Conservation (phyloP, 2,329 filamentous ascomycete genomes). For the Pseudocercospora ulei region DNA sequence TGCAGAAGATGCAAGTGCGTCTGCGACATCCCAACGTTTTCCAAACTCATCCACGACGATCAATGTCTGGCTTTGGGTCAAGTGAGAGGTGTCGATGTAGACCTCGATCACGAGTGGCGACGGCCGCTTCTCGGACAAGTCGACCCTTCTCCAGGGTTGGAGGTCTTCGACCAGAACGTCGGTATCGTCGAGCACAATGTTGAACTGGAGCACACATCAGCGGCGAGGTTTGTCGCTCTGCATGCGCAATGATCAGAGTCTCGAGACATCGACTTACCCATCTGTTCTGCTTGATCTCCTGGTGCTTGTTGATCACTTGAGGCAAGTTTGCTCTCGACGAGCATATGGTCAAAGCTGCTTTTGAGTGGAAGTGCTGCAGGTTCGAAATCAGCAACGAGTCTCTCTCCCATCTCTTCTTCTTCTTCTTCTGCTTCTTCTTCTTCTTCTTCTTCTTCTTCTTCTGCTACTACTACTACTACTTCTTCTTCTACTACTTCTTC, state of each 20-base stretch:
- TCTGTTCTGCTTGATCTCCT: slow-evolving; percentile 65
- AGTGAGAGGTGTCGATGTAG: slow-evolving; percentile 54
- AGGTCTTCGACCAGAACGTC: slow-evolving; percentile 77
- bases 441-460: no score
- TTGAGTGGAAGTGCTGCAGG: slow-evolving; percentile 75
- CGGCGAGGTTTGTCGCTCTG: background rate
- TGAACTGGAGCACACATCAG: slow-evolving; percentile 56
- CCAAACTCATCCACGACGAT: slow-evolving; percentile 81
- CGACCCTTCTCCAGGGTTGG: slow-evolving; percentile 68
- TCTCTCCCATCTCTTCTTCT: background rate
- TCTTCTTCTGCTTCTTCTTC: background rate
- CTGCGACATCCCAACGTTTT: slow-evolving; percentile 84
- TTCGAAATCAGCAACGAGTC: slow-evolving; percentile 13
- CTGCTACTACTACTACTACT: no score
- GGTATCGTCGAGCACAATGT: slow-evolving; percentile 86
- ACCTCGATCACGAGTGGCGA: slow-evolving; percentile 82
- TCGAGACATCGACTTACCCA: slow-evolving; percentile 55
- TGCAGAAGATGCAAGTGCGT: slow-evolving; percentile 61
- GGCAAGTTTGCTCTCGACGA: slow-evolving; percentile 67
- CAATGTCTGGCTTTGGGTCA: slow-evolving; percentile 76
- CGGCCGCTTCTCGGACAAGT: slow-evolving; percentile 65
- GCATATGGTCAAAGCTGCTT: slow-evolving; percentile 73
- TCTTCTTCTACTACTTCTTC: no score
- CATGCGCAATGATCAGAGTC: no score
- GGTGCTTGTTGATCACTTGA: slow-evolving; percentile 47